A percentile compares a stretch with the other conserved stretches of the same genome.
These are phyloP conservation scores for Xylaria telfairii DNA, from an alignment of 495 filamentous ascomycete genomes.

Conservation along the genomic window DNA sequence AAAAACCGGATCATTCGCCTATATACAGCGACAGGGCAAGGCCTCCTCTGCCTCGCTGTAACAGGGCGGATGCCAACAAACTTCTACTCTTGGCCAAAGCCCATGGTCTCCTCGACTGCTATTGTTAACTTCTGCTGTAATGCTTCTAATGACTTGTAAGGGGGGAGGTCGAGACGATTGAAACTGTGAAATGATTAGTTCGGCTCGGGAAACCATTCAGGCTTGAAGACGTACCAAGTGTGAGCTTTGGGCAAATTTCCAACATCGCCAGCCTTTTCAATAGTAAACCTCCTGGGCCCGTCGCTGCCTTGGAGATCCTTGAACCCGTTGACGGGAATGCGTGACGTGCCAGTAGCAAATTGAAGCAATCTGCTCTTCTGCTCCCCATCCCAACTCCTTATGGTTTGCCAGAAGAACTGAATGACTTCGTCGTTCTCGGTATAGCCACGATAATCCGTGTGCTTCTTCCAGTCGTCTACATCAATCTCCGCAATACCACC, in stretches of 20 bases:
- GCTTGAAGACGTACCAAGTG: constrained; percentile 79
- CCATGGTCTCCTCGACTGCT: constrained; percentile 98
- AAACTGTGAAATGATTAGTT: constrained; percentile 67
- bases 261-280: constrained; percentile 94
- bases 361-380: constrained; percentile 96
- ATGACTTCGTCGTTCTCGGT: constrained; percentile 97
- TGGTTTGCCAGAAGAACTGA: constrained; percentile 97
- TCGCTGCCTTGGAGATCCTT: constrained; percentile 99
- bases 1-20: constrained; percentile 6
- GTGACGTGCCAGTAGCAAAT: constrained; percentile 95
- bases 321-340: constrained; percentile 99
- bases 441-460: constrained; percentile 99
- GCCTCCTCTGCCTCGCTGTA: neutral
- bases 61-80: constrained; percentile 24
- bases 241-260: constrained; percentile 93
- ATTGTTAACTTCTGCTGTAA: constrained; percentile 90
- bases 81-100: constrained; percentile 92
- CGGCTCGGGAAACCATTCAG: neutral
- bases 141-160: constrained; percentile 86
- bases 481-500: constrained; percentile 99
- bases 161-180: constrained; percentile 94
- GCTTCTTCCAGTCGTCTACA: constrained; percentile 99
- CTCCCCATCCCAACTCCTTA: constrained; percentile 95
- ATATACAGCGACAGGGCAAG: neutral
- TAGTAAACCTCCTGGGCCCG: constrained; percentile 93